These are phyloP conservation scores for Murraya koenigii DNA, from an alignment of 345 rosid species.

Conservation along the genomic window DNA sequence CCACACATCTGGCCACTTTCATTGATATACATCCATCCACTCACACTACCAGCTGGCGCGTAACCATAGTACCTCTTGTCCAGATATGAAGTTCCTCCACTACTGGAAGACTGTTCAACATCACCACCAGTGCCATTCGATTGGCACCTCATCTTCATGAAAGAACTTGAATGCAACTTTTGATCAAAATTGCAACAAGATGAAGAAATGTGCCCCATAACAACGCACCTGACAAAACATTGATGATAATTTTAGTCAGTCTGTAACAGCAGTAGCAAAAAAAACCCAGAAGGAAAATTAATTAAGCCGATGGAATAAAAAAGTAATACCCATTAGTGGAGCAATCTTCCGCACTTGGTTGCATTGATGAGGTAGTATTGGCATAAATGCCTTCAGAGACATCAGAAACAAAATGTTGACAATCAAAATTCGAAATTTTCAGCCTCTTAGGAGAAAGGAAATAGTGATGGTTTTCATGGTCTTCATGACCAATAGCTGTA, in stretches of 20 bases:
- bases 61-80: constrained; percentile 41
- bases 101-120: constrained; percentile 38
- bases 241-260: not conserved
- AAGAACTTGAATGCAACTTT: constrained; percentile 30
- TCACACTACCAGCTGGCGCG: constrained; percentile 41
- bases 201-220: constrained; percentile 23
- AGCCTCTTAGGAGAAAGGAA: constrained; percentile 34
- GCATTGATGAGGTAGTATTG: constrained; percentile 23
- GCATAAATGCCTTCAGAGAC: constrained; percentile 29
- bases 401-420: constrained; percentile 19
- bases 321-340: constrained; percentile 33
- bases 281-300: not conserved
- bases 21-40: constrained; percentile 88
- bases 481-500: constrained; percentile 16
- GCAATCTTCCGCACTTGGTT: constrained; percentile 30
- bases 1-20: constrained; percentile 92
- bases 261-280: not conserved
- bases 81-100: constrained; percentile 35
- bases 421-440: constrained; percentile 29
- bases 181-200: constrained; percentile 40
- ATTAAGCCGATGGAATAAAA: not conserved
- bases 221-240: constrained; percentile 34
- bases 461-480: constrained; percentile 12
- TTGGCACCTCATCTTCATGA: constrained; percentile 52
- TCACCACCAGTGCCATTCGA: constrained; percentile 59